Evolutionary conservation across 2,329 filamentous ascomycete genomes (phyloP).

Genomic region (Stagonosporopsis cucurbitacearum): DNA sequence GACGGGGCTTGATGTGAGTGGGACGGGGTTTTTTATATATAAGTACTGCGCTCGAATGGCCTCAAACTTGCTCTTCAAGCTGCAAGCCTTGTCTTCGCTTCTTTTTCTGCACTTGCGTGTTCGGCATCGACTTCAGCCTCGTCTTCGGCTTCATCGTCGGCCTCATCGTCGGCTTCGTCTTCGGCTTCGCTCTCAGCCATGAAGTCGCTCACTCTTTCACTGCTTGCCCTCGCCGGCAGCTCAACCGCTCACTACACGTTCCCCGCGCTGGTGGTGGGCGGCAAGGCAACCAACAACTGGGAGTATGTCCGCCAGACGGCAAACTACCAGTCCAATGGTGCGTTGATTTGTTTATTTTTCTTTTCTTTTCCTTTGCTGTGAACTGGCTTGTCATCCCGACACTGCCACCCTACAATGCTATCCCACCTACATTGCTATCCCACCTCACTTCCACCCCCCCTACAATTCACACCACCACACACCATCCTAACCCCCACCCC

Average conservation of each 20-base stretch:
- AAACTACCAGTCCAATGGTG: slow-evolving; percentile 47
- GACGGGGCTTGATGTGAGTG: too few relatives aligned
- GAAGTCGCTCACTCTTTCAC: slow-evolving; percentile 36
- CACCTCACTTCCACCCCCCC: too few relatives aligned
- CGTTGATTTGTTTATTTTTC: too few relatives aligned
- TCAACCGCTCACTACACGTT: slow-evolving; percentile 45
- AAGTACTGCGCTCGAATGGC: slow-evolving; percentile 8
- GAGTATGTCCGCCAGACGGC: slow-evolving; percentile 42
- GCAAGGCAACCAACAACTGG: slow-evolving; percentile 36
- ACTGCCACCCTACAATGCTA: too few relatives aligned
- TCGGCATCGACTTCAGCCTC: too few relatives aligned
- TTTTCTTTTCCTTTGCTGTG: too few relatives aligned
- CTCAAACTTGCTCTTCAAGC: slow-evolving; percentile 9
- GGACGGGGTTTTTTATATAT: slow-evolving; percentile 4
- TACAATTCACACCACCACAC: too few relatives aligned
- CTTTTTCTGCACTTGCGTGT: too few relatives aligned
- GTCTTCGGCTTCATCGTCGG: too few relatives aligned
- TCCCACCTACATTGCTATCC: too few relatives aligned
- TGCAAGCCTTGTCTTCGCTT: neutral
- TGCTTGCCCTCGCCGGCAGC: slow-evolving; percentile 31
- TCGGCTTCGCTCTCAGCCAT: slow-evolving; percentile 20
- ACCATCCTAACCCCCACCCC: too few relatives aligned
- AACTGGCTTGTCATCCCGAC: too few relatives aligned
- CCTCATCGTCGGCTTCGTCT: neutral
- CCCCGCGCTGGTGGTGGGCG: slow-evolving; percentile 36